Base-by-base conservation (phyloP, 2,329 filamentous ascomycete species). In the Huntiella savannae region DNA sequence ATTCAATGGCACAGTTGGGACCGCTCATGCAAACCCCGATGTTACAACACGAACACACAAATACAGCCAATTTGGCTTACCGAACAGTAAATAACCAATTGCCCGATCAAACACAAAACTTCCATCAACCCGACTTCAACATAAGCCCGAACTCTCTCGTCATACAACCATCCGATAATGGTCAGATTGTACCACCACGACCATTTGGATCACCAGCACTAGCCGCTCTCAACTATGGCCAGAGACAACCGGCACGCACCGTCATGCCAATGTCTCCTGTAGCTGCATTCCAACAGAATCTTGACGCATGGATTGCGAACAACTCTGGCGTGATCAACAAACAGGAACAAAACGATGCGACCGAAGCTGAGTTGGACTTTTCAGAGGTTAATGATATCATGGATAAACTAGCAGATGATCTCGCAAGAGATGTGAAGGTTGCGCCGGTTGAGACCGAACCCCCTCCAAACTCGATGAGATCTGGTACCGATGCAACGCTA, bases 341-440 rank as follows among this genome's bases (percentile, higher is more conserved):
- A 19, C 32, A 42, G 22, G 36, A 16, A 5, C 13, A 19, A 11
- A 8, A 13, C 1, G n/a, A 35, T 6, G n/a, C 4, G 3, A 12
- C 8, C 11, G 32, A 41, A 8, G 19, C 32, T 5, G 34, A 50
- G 13, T 28, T 37, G 34, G 42, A 57, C 36, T 64, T 65, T 57
- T 54, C 58, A 17, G 56, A 64, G 32, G 62, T 66, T 3, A 62
- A 65, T 43, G 62, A 61, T 15, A 59, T 61, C 45, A 65, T 67
- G 61, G 63, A 65, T 33, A 57, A 62, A 46, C 59, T 67, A 52
- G 63, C 64, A 4, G 57, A 56, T 10, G 62, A 66, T 46, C 54
- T 66, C 6, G 61, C 49, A 10, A 42, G 35, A 5, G 49, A 48
- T 8, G 38, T 48, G 7, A 22, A 19, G 10, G 48, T 50, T 32